Evolutionary conservation across 2,329 filamentous ascomycete species (phyloP).

Genomic region (Delphinella strobiligena): DNA sequence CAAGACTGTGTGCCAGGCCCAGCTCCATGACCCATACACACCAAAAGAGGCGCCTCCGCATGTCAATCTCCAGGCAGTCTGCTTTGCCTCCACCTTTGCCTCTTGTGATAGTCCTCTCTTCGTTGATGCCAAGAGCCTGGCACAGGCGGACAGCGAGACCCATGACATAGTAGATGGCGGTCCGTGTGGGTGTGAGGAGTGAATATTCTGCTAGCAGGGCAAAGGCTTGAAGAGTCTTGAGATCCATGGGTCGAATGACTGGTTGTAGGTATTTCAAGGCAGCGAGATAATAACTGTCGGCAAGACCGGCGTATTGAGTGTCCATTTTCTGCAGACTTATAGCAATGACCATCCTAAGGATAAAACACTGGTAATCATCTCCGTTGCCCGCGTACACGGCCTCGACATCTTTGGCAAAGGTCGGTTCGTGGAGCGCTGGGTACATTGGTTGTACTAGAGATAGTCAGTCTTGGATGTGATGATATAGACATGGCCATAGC

Average conservation of each 20-base stretch:
- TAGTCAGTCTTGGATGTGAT: slow-evolving; percentile 13
- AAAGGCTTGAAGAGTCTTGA: slow-evolving; percentile 83
- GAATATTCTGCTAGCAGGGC: slow-evolving; percentile 84
- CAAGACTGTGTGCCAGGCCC: slow-evolving; percentile 76
- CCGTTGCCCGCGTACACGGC: slow-evolving; percentile 65
- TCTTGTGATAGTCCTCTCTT: slow-evolving; percentile 73
- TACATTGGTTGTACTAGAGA: slow-evolving; percentile 70
- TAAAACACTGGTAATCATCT: slow-evolving; percentile 72
- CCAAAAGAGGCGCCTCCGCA: slow-evolving; percentile 83
- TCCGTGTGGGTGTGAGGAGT: slow-evolving; percentile 78
- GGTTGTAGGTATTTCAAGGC: slow-evolving; percentile 76
- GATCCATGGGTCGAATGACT: slow-evolving; percentile 74
- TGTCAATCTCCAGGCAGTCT: slow-evolving; percentile 69
- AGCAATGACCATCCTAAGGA: slow-evolving; percentile 81
- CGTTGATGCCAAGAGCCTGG: slow-evolving; percentile 75
- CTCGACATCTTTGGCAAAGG: slow-evolving; percentile 63
- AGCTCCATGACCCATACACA: slow-evolving; percentile 80
- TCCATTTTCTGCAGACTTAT: slow-evolving; percentile 91
- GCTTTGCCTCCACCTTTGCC: slow-evolving; percentile 47
- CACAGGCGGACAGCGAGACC: slow-evolving; percentile 78
- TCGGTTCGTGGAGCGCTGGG: slow-evolving; percentile 74
- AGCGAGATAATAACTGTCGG: slow-evolving; percentile 88
- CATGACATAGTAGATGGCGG: slow-evolving; percentile 85
- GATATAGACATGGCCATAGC: neutral
- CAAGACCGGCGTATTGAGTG: slow-evolving; percentile 78